Base-by-base conservation (phyloP, 345 rosid genomes). In the Citrus sp. region DNA sequence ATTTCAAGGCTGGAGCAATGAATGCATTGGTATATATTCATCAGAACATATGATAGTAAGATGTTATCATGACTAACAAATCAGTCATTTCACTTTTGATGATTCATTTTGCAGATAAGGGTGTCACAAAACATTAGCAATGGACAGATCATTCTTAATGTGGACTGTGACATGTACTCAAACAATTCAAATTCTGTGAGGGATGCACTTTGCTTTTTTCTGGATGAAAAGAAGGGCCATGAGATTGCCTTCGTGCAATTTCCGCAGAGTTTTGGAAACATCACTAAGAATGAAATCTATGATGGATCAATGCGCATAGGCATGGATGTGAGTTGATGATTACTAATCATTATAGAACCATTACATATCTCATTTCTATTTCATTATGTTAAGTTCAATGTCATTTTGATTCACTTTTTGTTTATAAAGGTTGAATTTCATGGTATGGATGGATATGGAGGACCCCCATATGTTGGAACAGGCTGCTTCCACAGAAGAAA, bases 1-100 rank as follows among this genome's bases (percentile, higher is more conserved):
- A 94, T 80, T 94, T 86, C 88, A 94, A 94, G 83, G 97, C 98
- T 37, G 97, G 98, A 78, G 89, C 97, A 37, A 90, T 94, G 91
- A 94, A 94, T 80, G 89, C 95, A 25, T 75, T 94, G 90, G 97
- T 92, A 87, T 32, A 30, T 61, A 65, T 22, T 4, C n/a, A 56
- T 37, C 60, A 6, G 24, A 56, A n/a, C 18, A 6, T 19, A 27
- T 9, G 28, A 66, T 18, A 54, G 58, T 51, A 16, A 51, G 22
- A 51, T 54, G 58, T 18, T 54, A 16, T 54, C 22, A 19, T 54
- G 22, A 14, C 19, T 24, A 59, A 46, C 18, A 46, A 58, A 34
- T 24, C n/a, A 7, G 28, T 76, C 30, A 65, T 66, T 75, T 51
- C 35, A 35, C 5, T 28, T 35, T 40, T 58, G 35, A 21, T 40